phyloP scores from a whole-genome alignment of 2,329 filamentous ascomycete genomes.

The Monosporascus sp. region DNA sequence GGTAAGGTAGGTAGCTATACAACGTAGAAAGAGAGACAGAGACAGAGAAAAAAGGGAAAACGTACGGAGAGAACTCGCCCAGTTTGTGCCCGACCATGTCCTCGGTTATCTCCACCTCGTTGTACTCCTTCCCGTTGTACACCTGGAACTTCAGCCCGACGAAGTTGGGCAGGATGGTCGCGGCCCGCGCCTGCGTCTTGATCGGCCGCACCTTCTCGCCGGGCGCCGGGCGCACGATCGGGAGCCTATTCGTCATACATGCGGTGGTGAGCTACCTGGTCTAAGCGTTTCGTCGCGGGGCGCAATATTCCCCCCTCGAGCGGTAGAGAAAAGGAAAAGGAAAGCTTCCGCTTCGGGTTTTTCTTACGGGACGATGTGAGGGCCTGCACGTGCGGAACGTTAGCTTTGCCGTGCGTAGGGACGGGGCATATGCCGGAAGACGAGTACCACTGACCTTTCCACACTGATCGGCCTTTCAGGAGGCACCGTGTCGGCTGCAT shows the following conservation, averaged over 20 bases:
- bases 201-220: conserved; percentile 67
- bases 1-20: neutral
- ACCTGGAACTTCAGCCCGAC: conserved; percentile 85
- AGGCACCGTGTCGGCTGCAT: conserved; percentile 33
- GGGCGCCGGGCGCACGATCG: conserved; percentile 54
- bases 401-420: neutral
- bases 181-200: conserved; percentile 78
- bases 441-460: conserved; percentile 22
- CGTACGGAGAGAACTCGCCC: conserved; percentile 85
- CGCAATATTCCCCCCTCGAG: no score
- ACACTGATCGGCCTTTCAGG: conserved; percentile 29
- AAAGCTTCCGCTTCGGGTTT: neutral
- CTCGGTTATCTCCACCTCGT: conserved; percentile 78
- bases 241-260: conserved; percentile 38
- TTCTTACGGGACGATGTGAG: conserved; percentile 65
- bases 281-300: neutral
- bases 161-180: conserved; percentile 88
- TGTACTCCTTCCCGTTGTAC: conserved; percentile 85
- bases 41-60: conserved; percentile 18
- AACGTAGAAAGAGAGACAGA: neutral
- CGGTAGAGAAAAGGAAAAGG: no score
- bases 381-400: conserved; percentile 41
- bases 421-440: neutral
- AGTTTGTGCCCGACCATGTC: conserved; percentile 96
- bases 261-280: neutral